Percentiles rank a stretch among this genome's conserved stretches.
phyloP scores from a whole-genome alignment of 2,329 filamentous ascomycete genomes.

The Aphanocladium album region DNA sequence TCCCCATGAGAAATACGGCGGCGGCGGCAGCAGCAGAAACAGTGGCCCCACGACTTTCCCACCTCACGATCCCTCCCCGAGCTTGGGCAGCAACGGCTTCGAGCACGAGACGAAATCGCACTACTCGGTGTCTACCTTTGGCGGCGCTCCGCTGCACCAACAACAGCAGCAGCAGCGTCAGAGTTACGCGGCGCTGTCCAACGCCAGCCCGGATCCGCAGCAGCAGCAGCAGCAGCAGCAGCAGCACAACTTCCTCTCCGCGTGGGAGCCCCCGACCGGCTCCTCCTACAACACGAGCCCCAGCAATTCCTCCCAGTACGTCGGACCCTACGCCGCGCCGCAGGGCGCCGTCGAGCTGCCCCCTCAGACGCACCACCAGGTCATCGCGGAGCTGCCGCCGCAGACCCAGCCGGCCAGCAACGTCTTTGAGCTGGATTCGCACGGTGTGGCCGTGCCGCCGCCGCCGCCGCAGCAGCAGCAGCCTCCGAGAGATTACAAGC shows the following conservation, averaged over 20 bases:
- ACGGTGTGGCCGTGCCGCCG: not conserved
- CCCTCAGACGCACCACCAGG: not conserved
- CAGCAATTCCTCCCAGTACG: not conserved
- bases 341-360: conserved; percentile 3
- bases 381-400: not conserved
- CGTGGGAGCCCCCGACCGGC: not conserved
- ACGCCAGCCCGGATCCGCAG: not conserved
- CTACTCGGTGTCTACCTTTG: not conserved
- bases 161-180: not conserved
- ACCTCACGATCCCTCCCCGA: conserved; percentile 20
- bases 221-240: not conserved
- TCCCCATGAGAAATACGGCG: conserved; percentile 15
- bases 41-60: conserved; percentile 16
- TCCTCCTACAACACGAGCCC: not conserved
- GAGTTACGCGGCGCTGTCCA: not conserved
- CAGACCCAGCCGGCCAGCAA: not conserved
- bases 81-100: not conserved
- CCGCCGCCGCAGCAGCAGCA: not conserved
- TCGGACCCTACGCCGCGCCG: conserved; percentile 7
- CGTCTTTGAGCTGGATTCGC: conserved; percentile 9
- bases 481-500: not conserved
- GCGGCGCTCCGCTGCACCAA: not conserved
- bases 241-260: not conserved
- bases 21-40: conserved; percentile 10
- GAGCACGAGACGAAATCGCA: conserved; percentile 16